Evolutionary conservation across 2,329 filamentous ascomycete species (phyloP).

Genomic region (Colletotrichum neosansevieriae): DNA sequence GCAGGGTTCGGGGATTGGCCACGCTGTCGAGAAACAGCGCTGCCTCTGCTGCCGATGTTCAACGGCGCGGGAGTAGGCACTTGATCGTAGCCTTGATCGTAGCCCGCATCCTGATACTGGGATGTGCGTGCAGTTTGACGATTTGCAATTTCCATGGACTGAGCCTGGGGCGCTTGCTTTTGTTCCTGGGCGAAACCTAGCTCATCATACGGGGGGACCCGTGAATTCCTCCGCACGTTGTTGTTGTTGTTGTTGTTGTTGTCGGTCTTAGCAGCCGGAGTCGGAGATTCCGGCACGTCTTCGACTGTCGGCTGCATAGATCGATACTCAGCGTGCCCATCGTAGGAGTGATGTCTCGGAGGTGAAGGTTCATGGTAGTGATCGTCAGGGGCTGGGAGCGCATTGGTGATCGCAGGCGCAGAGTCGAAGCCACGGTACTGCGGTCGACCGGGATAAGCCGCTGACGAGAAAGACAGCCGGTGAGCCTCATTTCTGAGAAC

Average conservation of each 20-base stretch:
- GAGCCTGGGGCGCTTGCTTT: conserved; percentile 12
- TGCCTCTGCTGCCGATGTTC: conserved; percentile 54
- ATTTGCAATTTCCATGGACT: conserved; percentile 19
- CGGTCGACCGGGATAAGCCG: conserved; percentile 64
- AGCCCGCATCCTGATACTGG: conserved; percentile 52
- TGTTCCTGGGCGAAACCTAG: conserved; percentile 30
- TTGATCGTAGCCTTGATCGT: conserved; percentile 50
- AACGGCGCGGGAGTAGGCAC: conserved; percentile 59
- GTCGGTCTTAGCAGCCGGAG: conserved; percentile 40
- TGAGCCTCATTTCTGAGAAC: conserved; percentile 70
- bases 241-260: conserved; percentile 43
- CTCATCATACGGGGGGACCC: conserved; percentile 45
- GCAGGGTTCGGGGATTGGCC: conserved; percentile 28
- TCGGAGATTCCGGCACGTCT: conserved; percentile 69
- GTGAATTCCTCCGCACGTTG: conserved; percentile 45
- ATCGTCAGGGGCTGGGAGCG: conserved; percentile 49
- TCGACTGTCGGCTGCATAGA: conserved; percentile 74
- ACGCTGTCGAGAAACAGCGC: conserved; percentile 41
- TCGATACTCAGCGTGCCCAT: conserved; percentile 60
- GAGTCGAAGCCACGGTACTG: conserved; percentile 65
- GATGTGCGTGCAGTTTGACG: conserved; percentile 27
- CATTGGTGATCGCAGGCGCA: conserved; percentile 53
- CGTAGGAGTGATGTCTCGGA: conserved; percentile 64
- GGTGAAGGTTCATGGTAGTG: conserved; percentile 48
- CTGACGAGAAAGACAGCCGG: conserved; percentile 59